A percentile compares a stretch with the other conserved stretches of the same genome.
phyloP scores from a whole-genome alignment of 345 rosid species.

The Anacardium occidentale region DNA sequence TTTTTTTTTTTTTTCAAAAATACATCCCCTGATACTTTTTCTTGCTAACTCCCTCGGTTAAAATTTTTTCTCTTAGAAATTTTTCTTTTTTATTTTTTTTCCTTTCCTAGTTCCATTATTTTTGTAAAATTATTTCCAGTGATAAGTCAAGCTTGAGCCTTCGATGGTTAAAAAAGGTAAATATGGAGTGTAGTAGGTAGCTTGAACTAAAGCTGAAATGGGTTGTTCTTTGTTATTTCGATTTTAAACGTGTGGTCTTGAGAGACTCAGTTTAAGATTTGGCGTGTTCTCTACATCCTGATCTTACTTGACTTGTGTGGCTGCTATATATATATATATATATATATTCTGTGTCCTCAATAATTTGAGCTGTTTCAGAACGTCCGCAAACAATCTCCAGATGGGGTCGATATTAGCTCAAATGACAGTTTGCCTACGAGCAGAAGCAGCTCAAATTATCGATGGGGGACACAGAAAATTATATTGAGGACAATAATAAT shows the following conservation, averaged over 20 bases:
- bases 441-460: too few relatives aligned
- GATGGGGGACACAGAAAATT: too few relatives aligned
- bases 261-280: neutral
- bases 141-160: neutral
- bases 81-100: neutral
- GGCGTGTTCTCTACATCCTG: neutral
- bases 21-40: too few relatives aligned
- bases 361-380: neutral
- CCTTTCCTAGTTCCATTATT: neutral
- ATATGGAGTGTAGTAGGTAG: neutral
- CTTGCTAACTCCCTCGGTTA: too few relatives aligned
- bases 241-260: slow-evolving; percentile 19
- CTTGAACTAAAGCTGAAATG: neutral
- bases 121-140: neutral
- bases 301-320: slow-evolving; percentile 6
- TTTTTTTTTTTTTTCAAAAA: neutral
- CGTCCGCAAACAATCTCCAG: neutral
- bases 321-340: too few relatives aligned
- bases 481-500: too few relatives aligned
- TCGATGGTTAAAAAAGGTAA: neutral
- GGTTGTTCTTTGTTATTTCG: neutral
- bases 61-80: neutral
- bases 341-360: neutral
- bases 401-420: neutral
- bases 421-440: too few relatives aligned